phyloP scores from a whole-genome alignment of 345 rosid species.

The Citrus medica region DNA sequence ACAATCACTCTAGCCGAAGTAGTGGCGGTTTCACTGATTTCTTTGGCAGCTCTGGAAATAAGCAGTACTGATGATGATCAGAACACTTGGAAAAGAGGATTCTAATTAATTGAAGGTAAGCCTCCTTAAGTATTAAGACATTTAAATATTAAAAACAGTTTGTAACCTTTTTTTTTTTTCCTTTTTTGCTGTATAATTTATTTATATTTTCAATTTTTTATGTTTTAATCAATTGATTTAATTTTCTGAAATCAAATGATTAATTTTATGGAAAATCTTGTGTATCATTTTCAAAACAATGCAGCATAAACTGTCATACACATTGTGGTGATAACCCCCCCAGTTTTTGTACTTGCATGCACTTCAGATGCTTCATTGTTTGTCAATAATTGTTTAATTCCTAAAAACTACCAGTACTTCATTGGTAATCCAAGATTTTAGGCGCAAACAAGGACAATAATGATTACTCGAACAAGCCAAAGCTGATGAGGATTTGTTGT shows the following conservation, averaged over 20 bases:
- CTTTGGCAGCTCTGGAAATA: constrained; percentile 15
- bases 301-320: neutral
- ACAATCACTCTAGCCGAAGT: constrained; percentile 1
- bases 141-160: neutral
- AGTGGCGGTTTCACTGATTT: constrained; percentile 25
- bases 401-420: too few relatives aligned
- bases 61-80: neutral
- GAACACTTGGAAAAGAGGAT: neutral
- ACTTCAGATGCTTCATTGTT: neutral
- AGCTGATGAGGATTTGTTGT: neutral
- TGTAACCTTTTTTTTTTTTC: neutral
- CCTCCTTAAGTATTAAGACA: neutral
- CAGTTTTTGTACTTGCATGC: neutral
- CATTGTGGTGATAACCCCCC: neutral
- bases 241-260: neutral
- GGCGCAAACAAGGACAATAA: neutral
- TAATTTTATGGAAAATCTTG: neutral
- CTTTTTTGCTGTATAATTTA: neutral
- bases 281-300: neutral
- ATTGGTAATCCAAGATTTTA: neutral
- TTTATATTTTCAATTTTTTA: neutral
- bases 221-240: neutral
- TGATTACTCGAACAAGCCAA: neutral
- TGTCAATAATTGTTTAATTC: neutral
- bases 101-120: constrained; percentile 16